Conservation (phyloP, 306 rosid genomes). For the Coriaria nepalensis region DNA sequence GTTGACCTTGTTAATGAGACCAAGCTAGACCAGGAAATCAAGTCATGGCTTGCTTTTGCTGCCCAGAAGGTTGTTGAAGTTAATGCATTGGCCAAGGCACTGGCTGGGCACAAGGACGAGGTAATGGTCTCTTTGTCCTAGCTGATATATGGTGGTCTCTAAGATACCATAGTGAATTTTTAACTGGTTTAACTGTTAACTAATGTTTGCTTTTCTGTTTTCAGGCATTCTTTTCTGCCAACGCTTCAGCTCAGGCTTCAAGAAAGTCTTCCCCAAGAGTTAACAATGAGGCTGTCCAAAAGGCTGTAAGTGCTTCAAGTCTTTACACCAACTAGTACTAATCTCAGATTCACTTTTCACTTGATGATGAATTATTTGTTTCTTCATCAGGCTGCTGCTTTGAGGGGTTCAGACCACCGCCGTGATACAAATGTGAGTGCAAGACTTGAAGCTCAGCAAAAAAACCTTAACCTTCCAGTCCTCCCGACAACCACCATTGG, state of each 20-base stretch:
- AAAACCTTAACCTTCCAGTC: constrained; percentile 88
- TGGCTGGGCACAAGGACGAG: constrained; percentile 66
- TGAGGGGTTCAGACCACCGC: constrained; percentile 85
- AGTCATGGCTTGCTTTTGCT: constrained; percentile 90
- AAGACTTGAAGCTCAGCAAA: constrained; percentile 85
- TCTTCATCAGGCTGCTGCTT: constrained; percentile 63
- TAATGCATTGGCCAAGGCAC: constrained; percentile 74
- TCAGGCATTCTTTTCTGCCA: constrained; percentile 62
- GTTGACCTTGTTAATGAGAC: constrained; percentile 85
- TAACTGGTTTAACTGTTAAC: not conserved
- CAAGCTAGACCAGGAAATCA: constrained; percentile 74
- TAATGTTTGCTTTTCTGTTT: constrained; percentile 5
- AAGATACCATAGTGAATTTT: not conserved
- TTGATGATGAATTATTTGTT: constrained; percentile 7
- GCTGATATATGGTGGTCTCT: not conserved
- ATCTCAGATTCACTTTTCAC: constrained; percentile 1
- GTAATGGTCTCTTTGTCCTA: constrained; percentile 19
- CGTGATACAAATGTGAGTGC: constrained; percentile 73
- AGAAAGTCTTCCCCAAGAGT: constrained; percentile 81
- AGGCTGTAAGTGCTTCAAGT: constrained; percentile 55
- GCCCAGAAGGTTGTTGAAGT: constrained; percentile 86
- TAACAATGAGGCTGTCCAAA: constrained; percentile 71
- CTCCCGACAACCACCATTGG: constrained; percentile 96
- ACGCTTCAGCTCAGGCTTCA: constrained; percentile 63
- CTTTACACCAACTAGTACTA: constrained; percentile 2